Percentiles rank a stretch among this genome's conserved stretches.
phyloP scores from a whole-genome alignment of 1,284 basidiomycete genomes.

The Agroathelia rolfsii region DNA sequence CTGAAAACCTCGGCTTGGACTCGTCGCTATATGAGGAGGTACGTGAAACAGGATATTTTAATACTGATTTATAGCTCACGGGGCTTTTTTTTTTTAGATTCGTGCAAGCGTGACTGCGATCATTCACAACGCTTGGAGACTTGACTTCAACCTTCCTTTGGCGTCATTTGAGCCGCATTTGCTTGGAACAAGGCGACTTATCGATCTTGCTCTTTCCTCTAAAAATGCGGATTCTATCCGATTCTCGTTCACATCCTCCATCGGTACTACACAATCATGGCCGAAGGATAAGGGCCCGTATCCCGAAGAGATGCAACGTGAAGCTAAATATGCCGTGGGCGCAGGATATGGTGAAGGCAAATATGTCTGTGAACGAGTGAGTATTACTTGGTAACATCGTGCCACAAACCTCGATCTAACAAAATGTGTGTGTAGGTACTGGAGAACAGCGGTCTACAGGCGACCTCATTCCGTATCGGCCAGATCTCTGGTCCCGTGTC shows the following conservation, averaged over 20 bases:
- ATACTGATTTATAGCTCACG: too few relatives aligned
- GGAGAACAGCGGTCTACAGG: constrained; percentile 4
- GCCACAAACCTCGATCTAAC: neutral
- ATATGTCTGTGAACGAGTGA: constrained; percentile 17
- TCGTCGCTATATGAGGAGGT: constrained; percentile 14
- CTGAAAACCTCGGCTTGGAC: constrained; percentile 18
- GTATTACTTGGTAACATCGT: constrained; percentile 9
- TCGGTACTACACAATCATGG: constrained; percentile 17
- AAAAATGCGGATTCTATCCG: constrained; percentile 11
- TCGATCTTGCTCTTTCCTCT: constrained; percentile 23
- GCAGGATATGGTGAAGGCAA: constrained; percentile 16
- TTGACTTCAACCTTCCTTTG: constrained; percentile 27
- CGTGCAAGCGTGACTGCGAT: constrained; percentile 16
- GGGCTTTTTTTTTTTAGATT: too few relatives aligned
- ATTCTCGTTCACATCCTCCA: constrained; percentile 24
- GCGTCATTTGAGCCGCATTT: constrained; percentile 24
- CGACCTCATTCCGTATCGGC: neutral
- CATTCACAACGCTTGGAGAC: constrained; percentile 23
- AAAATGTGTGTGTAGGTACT: neutral
- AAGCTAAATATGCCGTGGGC: constrained; percentile 13
- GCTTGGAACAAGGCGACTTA: constrained; percentile 17
- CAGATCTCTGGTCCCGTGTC: constrained; percentile 11
- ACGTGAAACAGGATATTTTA: too few relatives aligned
- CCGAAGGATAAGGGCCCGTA: constrained; percentile 9
- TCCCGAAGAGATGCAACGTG: constrained; percentile 14